Percentiles rank a stretch among this genome's conserved stretches.
Evolutionary conservation across 805 yeast genomes (phyloP).

Genomic region (Suhomyces canberraensis): DNA sequence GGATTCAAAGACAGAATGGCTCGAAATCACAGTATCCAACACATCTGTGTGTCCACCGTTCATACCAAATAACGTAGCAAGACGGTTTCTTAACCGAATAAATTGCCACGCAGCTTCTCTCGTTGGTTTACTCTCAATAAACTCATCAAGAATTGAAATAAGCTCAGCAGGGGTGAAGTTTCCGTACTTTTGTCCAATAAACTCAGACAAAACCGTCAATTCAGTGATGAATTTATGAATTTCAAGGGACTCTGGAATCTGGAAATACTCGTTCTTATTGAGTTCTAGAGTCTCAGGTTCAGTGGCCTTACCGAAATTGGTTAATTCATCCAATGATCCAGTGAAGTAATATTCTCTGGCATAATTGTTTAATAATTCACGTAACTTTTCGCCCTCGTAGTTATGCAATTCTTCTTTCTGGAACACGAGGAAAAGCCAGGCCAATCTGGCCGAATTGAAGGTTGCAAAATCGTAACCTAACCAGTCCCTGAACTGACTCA

Average conservation of each 20-base stretch:
- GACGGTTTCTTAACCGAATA: slow-evolving; percentile 4
- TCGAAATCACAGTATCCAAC: slow-evolving; percentile 6
- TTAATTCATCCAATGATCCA: not conserved
- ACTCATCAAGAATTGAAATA: slow-evolving; percentile 5
- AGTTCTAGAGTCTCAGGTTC: too few relatives aligned
- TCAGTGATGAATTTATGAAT: slow-evolving; percentile 15
- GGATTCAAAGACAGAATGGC: not conserved
- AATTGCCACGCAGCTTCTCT: slow-evolving; percentile 4
- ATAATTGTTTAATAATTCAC: not conserved
- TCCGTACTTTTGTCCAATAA: slow-evolving; percentile 4
- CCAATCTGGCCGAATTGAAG: slow-evolving; percentile 2
- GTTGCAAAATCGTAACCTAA: slow-evolving; percentile 1
- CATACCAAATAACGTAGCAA: slow-evolving; percentile 5
- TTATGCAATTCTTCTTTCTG: not conserved
- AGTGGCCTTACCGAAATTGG: not conserved
- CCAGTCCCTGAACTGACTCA: slow-evolving; percentile 2
- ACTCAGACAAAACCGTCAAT: slow-evolving; percentile 14
- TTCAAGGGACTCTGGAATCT: slow-evolving; percentile 18
- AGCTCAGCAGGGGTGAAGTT: slow-evolving; percentile 8
- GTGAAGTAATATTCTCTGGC: not conserved
- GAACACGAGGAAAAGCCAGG: slow-evolving; percentile 1
- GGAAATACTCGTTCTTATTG: too few relatives aligned
- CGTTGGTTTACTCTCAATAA: slow-evolving; percentile 1
- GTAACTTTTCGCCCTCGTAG: not conserved
- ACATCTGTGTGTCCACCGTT: slow-evolving; percentile 7